phyloP scores from a whole-genome alignment of 1,284 basidiomycete species.

The Leucocoprinus gongylophorus region DNA sequence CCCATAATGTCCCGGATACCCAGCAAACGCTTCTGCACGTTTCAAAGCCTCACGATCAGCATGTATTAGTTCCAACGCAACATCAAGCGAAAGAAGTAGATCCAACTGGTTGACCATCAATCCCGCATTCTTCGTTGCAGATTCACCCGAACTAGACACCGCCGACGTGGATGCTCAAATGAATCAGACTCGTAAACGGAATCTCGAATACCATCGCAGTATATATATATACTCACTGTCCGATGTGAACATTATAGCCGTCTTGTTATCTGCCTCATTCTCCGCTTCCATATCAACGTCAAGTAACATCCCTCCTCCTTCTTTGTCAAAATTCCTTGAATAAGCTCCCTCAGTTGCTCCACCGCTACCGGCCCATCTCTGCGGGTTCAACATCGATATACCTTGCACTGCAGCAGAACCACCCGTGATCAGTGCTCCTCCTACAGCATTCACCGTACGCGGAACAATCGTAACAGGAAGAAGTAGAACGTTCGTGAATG shows the following conservation, averaged over 20 bases:
- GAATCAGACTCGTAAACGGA: background rate
- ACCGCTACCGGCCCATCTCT: slow-evolving; percentile 56
- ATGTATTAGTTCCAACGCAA: slow-evolving; percentile 89
- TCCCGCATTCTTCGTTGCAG: background rate
- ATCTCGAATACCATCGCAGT: no score
- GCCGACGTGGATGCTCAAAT: background rate
- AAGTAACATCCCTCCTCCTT: slow-evolving; percentile 44
- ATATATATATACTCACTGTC: background rate
- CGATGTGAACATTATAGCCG: background rate
- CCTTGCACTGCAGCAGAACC: slow-evolving; percentile 79
- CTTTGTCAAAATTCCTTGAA: slow-evolving; percentile 36
- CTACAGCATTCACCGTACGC: slow-evolving; percentile 73
- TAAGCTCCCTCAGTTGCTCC: slow-evolving; percentile 26
- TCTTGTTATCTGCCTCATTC: slow-evolving; percentile 8
- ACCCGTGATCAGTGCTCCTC: slow-evolving; percentile 63
- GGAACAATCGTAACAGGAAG: slow-evolving; percentile 96
- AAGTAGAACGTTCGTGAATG: slow-evolving; percentile 85
- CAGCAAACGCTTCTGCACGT: slow-evolving; percentile 83
- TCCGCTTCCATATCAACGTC: slow-evolving; percentile 48
- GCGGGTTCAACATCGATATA: slow-evolving; percentile 81
- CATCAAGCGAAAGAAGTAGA: slow-evolving; percentile 85
- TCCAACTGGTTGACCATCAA: slow-evolving; percentile 61
- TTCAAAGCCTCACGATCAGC: slow-evolving; percentile 87
- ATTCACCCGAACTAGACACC: background rate
- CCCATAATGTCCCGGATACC: slow-evolving; percentile 80